Conservation (phyloP, 305 asterid species). For the Solanum hybrid region DNA sequence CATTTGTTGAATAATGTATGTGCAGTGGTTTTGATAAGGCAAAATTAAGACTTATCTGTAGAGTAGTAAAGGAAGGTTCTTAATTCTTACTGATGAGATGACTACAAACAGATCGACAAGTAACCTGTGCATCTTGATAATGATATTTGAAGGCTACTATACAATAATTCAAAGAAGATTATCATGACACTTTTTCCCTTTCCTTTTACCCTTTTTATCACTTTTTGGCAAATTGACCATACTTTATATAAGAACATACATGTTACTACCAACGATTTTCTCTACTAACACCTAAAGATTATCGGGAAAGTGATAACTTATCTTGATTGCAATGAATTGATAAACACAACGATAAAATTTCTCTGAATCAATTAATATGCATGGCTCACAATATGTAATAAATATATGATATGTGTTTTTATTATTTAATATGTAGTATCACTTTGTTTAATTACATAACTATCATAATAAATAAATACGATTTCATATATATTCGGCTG, state of each 20-base stretch:
- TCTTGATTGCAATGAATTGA: not conserved
- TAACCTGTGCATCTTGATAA: conserved; percentile 9
- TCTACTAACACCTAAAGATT: not conserved
- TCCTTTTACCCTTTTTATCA: not conserved
- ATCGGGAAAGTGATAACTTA: not conserved
- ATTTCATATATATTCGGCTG: not conserved
- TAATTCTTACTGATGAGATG: not conserved
- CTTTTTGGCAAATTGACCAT: not conserved
- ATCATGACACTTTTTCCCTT: not conserved
- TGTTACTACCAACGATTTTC: not conserved
- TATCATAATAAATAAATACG: not conserved
- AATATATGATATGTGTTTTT: no score
- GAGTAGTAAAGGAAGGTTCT: not conserved
- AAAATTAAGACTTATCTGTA: not conserved
- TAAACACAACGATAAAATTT: not conserved
- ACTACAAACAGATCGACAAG: not conserved
- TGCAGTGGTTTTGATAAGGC: not conserved
- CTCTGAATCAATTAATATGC: not conserved
- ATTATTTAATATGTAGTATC: not conserved
- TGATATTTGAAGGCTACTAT: not conserved
- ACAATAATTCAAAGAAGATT: not conserved
- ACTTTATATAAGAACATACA: not conserved
- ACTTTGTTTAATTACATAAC: not conserved
- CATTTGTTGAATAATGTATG: conserved; percentile 6
- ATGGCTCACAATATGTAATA: not conserved